Evolutionary conservation across 495 filamentous ascomycete genomes (phyloP), one percentile per base, ranked within the genome.

Genomic region (Opeltia flavorubescens): DNA sequence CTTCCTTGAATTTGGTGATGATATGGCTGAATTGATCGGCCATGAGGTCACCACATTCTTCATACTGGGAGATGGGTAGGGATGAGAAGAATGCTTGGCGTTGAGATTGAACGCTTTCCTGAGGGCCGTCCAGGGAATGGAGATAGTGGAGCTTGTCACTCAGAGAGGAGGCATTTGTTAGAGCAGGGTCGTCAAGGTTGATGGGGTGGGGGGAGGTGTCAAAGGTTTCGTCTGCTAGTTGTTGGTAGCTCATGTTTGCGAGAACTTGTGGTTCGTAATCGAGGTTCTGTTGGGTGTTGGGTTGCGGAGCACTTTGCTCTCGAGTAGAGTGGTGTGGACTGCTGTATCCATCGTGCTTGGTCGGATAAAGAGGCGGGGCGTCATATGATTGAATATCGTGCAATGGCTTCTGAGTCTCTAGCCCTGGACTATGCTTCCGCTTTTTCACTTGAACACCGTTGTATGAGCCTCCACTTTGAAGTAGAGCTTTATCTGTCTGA

Each of bases 1-100:
- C 67, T 0, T 75, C 66, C 48, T 75, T 83, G 55, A 89, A 72
- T 52, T 76, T 71, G 15, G 65, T 57, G 50, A 88, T 66, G 15
- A 88, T 59, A 6, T 70, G 66, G 5, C 66, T 66, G 54, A 91
- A 89, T 50, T 72, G 73, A 3, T 77, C 75, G 12, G 89, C 63
- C 33, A 95, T 76, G 68, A 83, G 79, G 50, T 95, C 85, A 6
- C 87, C 87, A 12, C 80, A 76, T 40, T 81, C 70, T 58, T 95
- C 87, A 82, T 87, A 91, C 58, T 89, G 81, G 23, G 73, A 66
- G 20, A 84, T 69, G 2, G 74, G 56, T 56, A 94, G 65, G 4
- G 69, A 70, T 8, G 70, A 62, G 51, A 88, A 78, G 59, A 86
- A 84, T 1, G 66, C 60, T 40, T 65, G 64, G 48, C 85, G 81